Base-by-base conservation (phyloP, 805 yeast species). In the Naumovozyma baii region DNA sequence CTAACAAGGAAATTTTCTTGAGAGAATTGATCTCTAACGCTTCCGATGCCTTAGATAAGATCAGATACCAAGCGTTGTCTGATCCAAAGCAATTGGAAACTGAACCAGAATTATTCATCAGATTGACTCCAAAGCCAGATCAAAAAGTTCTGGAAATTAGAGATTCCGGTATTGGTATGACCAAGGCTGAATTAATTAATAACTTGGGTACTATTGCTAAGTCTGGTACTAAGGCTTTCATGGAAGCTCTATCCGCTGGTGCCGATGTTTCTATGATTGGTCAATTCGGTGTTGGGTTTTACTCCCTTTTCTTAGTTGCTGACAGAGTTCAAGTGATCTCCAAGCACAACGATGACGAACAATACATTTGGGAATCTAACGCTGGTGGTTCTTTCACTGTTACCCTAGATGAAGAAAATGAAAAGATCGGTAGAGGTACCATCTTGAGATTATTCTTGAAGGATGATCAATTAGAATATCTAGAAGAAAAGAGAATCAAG, bases 231-330 rank as follows among this genome's bases (percentile, higher is more conserved):
- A 92, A 92, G 75, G 86, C 95, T 56, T 92, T 92, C 70, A 92
- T 92, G 98, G 98, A 92, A 74, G 98, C 98, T 53, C 76, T 94
- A 52, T 82, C 95, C 52, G 97, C 96, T 51, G 98, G 98, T 73
- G 98, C 99, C 47, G 99, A 92, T 68, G 96, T 92, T 48, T 88
- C 97, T 50, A 92, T 92, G 98, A 92, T 92, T 73, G 99, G 99
- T 78, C 98, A 92, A 74, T 92, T 92, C 75, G 99, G 99, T 87
- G 98, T 92, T 58, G 99, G 99, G 80, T 92, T 92, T 90, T 92
- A 92, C 82, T 92, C 99, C 40, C 76, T 90, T 54, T 92, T 92
- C 84, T 78, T 92, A 74, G 98, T 92, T 64, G 97, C 98, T 59
- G 99, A 92, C 74, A 85, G 78, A 57, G 98, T 92, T 50, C 96